Base-by-base conservation (phyloP, 2,329 filamentous ascomycete genomes). In the Neonectria ditissima region DNA sequence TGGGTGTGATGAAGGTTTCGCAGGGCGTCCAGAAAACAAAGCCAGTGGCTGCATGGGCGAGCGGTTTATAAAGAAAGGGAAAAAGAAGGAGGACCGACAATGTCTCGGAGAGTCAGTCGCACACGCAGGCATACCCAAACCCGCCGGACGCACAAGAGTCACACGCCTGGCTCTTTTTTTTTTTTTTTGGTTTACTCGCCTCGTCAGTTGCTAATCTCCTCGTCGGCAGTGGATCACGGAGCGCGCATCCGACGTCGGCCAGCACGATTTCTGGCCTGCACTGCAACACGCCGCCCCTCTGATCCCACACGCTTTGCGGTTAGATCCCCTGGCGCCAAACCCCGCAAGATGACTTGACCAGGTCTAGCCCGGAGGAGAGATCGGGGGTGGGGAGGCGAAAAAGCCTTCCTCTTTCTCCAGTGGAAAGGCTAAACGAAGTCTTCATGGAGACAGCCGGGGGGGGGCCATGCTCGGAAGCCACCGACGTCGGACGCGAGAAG, bases 181-280 rank as follows among this genome's bases (percentile, higher is more conserved):
- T 26, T 26, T 20, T 20, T 6, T 26, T 26, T 20, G 16, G 5
- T 47, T 53, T 52, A 18, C 20, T 62, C 30, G 41, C 41, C 41
- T 16, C 9, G 14, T 18, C 20, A 14, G 53, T 56, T 62, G 54
- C 47, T 57, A 59, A 63, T 63, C 48, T 63, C 55, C 50, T 51
- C 41, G 28, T 55, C 26, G 18, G 52, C 52, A 55, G 56, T 60
- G 55, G 55, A 55, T 60, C 61, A 45, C 47, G 30, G 52, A 20
- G 34, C 55, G 34, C 55, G 24, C 50, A 62, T 58, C 61, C 61
- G 61, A 63, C 43, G 61, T 63, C 61, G 61, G 61, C 51, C 51
- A 55, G 26, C 14, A 20, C 39, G 26, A 47, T 28, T 30, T 56
- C 11, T 32, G 5, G 30, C 30, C 52, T 37, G 43, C 61, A n/a